A percentile compares a stretch with the other conserved stretches of the same genome.
Evolutionary conservation across 345 rosid species (phyloP).

Genomic region (Salix dunnii): DNA sequence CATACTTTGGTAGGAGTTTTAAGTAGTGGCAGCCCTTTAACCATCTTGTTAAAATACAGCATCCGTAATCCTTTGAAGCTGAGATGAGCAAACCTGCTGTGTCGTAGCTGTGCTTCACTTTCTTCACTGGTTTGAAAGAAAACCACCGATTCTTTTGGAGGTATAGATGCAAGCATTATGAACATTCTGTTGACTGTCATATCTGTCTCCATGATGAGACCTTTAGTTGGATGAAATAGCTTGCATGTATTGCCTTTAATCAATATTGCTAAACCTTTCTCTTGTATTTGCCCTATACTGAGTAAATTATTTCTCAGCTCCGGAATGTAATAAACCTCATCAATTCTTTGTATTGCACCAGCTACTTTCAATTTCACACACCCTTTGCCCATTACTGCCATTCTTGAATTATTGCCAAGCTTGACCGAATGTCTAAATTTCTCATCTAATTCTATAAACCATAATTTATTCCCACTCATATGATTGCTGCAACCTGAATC

Average conservation of each 20-base stretch:
- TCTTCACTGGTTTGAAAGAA: neutral
- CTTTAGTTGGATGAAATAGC: neutral
- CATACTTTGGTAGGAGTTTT: neutral
- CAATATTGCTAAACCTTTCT: neutral
- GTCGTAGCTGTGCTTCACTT: neutral
- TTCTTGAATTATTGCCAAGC: neutral
- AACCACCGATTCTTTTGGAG: rapidly evolving
- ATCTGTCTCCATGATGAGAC: neutral
- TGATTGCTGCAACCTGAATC: neutral
- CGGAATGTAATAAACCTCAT: neutral
- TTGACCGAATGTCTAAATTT: too few species aligned
- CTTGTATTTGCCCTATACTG: neutral
- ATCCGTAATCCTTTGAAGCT: neutral
- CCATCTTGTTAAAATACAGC: neutral
- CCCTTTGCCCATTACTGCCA: neutral
- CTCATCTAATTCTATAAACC: neutral
- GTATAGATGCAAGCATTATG: rapidly evolving
- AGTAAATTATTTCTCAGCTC: too few species aligned
- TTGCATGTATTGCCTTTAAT: neutral
- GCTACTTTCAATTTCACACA: too few species aligned
- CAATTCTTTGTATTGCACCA: neutral
- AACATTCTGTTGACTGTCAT: too few species aligned
- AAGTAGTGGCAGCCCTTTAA: neutral
- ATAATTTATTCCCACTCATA: too few species aligned
- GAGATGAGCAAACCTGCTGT: neutral